Evolutionary conservation across 257 asterid genomes (phyloP).

Genomic region (Solanum lycopersicoides): DNA sequence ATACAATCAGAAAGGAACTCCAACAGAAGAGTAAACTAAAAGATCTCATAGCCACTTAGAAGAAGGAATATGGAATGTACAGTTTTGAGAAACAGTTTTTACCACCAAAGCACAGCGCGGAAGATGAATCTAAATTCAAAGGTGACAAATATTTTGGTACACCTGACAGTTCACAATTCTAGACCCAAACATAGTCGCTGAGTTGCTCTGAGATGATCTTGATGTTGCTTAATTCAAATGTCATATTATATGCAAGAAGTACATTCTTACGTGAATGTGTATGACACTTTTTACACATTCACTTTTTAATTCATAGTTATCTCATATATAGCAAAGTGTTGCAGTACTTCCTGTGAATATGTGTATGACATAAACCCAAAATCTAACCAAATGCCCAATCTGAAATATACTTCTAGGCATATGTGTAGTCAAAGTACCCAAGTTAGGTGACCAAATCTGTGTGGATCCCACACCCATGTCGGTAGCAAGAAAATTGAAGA

Average conservation of each 20-base stretch:
- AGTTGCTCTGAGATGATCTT: not conserved
- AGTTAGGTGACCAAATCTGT: not conserved
- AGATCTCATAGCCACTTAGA: not conserved
- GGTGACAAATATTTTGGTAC: not conserved
- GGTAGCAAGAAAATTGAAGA: not conserved
- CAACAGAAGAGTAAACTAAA: not conserved
- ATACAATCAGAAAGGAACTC: not conserved
- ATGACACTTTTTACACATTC: not conserved
- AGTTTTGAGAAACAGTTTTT: not conserved
- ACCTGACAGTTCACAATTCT: not conserved
- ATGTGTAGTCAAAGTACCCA: not conserved
- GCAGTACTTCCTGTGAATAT: not conserved
- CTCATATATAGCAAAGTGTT: not conserved
- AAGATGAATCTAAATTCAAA: not conserved
- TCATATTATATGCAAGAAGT: not conserved
- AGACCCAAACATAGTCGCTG: not conserved
- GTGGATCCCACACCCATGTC: not conserved
- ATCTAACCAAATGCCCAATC: not conserved
- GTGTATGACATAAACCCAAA: not conserved
- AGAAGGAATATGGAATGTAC: not conserved
- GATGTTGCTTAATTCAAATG: not conserved
- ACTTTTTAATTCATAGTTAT: not conserved
- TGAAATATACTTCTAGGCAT: not conserved
- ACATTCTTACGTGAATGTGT: not conserved
- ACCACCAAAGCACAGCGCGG: not conserved